Evolutionary conservation across 805 yeast species (phyloP).

Genomic region (Zygotorulaspora florentina): DNA sequence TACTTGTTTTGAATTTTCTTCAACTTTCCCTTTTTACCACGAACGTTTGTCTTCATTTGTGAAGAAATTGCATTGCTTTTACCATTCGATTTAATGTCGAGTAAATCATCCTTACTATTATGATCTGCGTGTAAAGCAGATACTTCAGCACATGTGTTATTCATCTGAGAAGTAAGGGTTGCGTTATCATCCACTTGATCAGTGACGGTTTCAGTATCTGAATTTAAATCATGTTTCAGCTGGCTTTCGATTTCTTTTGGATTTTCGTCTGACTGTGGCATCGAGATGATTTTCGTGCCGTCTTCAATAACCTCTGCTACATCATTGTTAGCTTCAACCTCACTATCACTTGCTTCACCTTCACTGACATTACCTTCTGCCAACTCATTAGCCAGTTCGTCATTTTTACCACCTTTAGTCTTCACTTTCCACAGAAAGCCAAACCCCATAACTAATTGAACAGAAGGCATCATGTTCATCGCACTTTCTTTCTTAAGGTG

Average conservation of each 20-base stretch:
- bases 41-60: constrained; percentile 42
- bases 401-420: constrained; percentile 31
- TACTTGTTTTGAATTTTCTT: constrained; percentile 81
- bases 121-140: neutral
- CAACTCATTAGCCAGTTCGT: constrained; percentile 7
- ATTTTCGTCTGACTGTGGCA: too few relatives aligned
- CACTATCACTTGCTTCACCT: constrained; percentile 8
- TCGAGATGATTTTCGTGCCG: too few relatives aligned
- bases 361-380: constrained; percentile 9
- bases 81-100: neutral
- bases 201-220: neutral
- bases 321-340: constrained; percentile 4
- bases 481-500: constrained; percentile 48
- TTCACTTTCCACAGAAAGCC: constrained; percentile 74
- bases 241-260: neutral
- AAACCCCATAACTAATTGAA: constrained; percentile 86
- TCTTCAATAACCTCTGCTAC: constrained; percentile 4
- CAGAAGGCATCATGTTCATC: constrained; percentile 64
- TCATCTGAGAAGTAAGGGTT: neutral
- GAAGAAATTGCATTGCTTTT: constrained; percentile 21
- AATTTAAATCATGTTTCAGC: neutral
- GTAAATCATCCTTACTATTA: neutral
- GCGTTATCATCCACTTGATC: neutral
- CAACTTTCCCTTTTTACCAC: constrained; percentile 83
- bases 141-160: neutral